A percentile compares a stretch with the other conserved stretches of the same genome.
Conservation (phyloP, 2,329 filamentous ascomycete species). For the Xylaria sp. region DNA sequence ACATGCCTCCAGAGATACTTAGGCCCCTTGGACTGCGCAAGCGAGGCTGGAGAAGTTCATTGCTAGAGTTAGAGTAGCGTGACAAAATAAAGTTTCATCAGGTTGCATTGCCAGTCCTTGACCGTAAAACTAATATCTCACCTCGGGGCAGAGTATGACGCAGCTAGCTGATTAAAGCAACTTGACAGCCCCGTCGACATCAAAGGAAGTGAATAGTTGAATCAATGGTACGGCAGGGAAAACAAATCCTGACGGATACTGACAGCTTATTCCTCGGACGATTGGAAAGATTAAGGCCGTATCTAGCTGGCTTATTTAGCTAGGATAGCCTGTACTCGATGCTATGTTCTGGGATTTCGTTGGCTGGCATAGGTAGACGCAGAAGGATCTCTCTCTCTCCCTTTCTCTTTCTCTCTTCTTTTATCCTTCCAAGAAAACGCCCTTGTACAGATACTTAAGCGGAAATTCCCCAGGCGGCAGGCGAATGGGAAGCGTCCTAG, state of each 20-base stretch:
- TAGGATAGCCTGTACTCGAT: background rate
- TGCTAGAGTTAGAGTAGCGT: background rate
- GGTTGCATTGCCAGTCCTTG: too few species aligned
- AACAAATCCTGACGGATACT: background rate
- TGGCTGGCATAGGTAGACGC: background rate
- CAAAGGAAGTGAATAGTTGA: too few species aligned
- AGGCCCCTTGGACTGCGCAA: background rate
- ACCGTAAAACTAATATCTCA: background rate
- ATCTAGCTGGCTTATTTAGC: background rate
- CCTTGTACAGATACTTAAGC: background rate
- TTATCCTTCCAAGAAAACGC: slow-evolving; percentile 4
- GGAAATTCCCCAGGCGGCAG: background rate
- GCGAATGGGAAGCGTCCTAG: background rate
- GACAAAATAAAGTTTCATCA: too few species aligned
- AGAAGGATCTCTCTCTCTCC: background rate
- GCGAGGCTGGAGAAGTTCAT: background rate
- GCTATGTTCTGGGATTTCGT: background rate
- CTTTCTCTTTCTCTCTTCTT: background rate
- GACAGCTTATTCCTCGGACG: background rate
- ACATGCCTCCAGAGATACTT: background rate
- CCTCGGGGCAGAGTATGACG: background rate
- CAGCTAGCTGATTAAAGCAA: background rate
- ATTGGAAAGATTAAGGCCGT: background rate
- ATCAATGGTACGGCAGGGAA: too few species aligned
- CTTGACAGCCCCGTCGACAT: too few species aligned